A percentile compares a stretch with the other conserved stretches of the same genome.
Conservation (phyloP, 805 yeast genomes). For the Suhomyces sp. region DNA sequence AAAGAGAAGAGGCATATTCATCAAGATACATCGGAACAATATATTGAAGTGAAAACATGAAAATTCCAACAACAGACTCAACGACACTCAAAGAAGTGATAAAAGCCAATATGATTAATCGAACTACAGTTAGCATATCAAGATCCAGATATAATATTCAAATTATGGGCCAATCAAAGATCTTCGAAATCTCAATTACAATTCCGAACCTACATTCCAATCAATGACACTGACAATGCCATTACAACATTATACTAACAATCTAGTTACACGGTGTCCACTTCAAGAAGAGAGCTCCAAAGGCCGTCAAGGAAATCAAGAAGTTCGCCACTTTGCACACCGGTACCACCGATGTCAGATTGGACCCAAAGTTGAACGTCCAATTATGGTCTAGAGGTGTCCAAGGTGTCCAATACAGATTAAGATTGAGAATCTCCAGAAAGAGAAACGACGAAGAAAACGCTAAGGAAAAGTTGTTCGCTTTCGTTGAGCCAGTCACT, state of each 20-base stretch:
- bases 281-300: slow-evolving; percentile 99
- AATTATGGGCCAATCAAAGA: too few relatives aligned
- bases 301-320: slow-evolving; percentile 98
- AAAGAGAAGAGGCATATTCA: too few relatives aligned
- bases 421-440: slow-evolving; percentile 98
- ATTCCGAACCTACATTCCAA: background rate
- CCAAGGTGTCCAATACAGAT: slow-evolving; percentile 97
- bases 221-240: background rate
- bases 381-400: slow-evolving; percentile 99
- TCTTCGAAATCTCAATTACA: too few relatives aligned
- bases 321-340: slow-evolving; percentile 97
- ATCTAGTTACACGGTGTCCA: slow-evolving; percentile 90
- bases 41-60: too few relatives aligned
- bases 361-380: slow-evolving; percentile 98
- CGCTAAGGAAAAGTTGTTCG: slow-evolving; percentile 96
- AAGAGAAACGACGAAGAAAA: slow-evolving; percentile 99
- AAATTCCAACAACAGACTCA: too few relatives aligned
- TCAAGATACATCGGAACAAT: too few relatives aligned
- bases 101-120: too few relatives aligned
- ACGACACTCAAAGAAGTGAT: too few relatives aligned
- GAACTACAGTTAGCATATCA: too few relatives aligned
- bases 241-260: slow-evolving; percentile 39
- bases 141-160: too few relatives aligned
- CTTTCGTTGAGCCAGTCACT: slow-evolving; percentile 95
- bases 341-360: slow-evolving; percentile 99